These are phyloP conservation scores for Chenopodium quinoa DNA, from an alignment of 148 eudicot genomes.

Conservation along the genomic window DNA sequence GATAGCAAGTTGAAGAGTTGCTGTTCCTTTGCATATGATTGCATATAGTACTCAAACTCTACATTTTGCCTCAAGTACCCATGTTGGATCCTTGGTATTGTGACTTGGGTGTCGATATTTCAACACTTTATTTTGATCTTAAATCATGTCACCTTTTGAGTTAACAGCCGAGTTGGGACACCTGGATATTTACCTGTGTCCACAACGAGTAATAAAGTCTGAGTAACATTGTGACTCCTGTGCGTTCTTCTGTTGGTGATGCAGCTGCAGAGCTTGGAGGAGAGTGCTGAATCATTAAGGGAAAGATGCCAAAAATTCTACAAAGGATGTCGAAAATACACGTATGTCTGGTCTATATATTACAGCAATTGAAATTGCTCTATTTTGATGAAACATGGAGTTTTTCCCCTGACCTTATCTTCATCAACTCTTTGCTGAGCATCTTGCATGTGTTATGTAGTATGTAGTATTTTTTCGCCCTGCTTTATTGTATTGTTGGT, in stretches of 20 bases:
- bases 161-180: too few species aligned
- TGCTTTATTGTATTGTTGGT: too few species aligned
- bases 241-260: conserved; percentile 12
- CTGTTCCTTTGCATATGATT: too few species aligned
- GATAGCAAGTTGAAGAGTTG: background rate
- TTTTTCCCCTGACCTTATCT: background rate
- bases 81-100: too few species aligned
- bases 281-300: conserved; percentile 83
- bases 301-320: conserved; percentile 87
- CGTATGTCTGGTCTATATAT: conserved; percentile 49
- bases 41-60: too few species aligned
- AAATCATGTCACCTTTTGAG: too few species aligned
- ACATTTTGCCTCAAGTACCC: too few species aligned
- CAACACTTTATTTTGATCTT: too few species aligned
- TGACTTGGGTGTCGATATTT: too few species aligned
- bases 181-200: too few species aligned
- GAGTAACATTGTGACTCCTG: background rate
- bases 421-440: background rate
- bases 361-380: background rate
- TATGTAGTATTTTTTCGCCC: too few species aligned
- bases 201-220: too few species aligned
- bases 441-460: background rate
- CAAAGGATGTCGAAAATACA: conserved; percentile 95
- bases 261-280: conserved; percentile 90
- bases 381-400: background rate